Evolutionary conservation across 2,329 filamentous ascomycete genomes (phyloP), one percentile per base, ranked within the genome.

Genomic region (Epicoccum nigrum): DNA sequence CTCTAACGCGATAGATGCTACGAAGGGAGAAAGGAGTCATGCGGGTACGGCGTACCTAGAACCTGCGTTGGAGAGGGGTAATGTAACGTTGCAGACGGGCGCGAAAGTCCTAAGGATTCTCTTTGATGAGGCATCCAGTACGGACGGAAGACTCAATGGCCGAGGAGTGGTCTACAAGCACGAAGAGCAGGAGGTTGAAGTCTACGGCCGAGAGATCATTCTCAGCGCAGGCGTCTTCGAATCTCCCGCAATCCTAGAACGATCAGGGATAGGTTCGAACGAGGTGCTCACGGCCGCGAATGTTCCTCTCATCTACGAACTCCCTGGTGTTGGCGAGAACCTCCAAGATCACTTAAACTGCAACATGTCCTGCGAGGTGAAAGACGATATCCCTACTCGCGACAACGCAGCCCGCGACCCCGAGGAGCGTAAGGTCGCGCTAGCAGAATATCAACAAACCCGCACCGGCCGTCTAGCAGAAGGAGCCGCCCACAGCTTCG

Each of bases 271-370:
- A 4, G 84, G 82, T 13, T 72, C 74, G 35, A 68, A 73, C 0
- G 68, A 77, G 1, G 55, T 84, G 2, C 75, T 86, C 1, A 50
- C 74, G 11, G 72, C 74, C 28, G 77, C 81, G 55, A 71, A 74
- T 7, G 83, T 87, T 55, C 64, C 75, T 1, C 67, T 81, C 0
- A 53, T 85, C 13, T 74, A 79, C 5, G 76, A 86, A 54, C 80
- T 84, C 1, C 78, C 80, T 0, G 81, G 85, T 17, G 84, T 88
- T 1, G 86, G 85, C 1, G 79, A 80, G 51, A 84, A 87, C 67
- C 74, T 88, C 7, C 77, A 85, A 32, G 85, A 88, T 60, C 84
- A 86, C 38, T 34, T 59, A 2, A 59, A 59, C 16, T 58, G 54
- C 19, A 31, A 56, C 20, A 31, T 63, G 11, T 58, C 59, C 9